Base-by-base conservation (phyloP, 108 stramenopile genomes). In the Skeletonema marinoi region DNA sequence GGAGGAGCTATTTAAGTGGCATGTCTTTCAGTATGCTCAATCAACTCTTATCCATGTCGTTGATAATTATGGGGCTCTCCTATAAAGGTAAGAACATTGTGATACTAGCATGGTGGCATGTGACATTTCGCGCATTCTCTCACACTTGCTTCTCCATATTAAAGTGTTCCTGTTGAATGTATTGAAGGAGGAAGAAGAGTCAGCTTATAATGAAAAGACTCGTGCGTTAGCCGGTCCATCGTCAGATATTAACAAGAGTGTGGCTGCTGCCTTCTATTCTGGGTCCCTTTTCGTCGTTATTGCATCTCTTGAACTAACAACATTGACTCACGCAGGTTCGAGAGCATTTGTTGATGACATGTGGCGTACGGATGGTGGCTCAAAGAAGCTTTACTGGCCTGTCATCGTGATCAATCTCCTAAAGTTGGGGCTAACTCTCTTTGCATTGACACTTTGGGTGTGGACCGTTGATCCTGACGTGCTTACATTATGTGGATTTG, bases 61-160 rank as follows among this genome's bases (percentile, higher is more conserved):
- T 77, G 13, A 77, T 77, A 31, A 38, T 61, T n/a, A 72, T 77
- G 17, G 76, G 70, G 4, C 21, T 77, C 50, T 72, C 67, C 12
- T 77, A 64, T 60, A 77, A 46, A 46, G 41, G 41, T 42, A 42
- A 3, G 41, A 13, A 13, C 41, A 42, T 42, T 42, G 11, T 42
- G 12, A 13, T 13, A 42, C 6, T 36, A 6, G 6, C 11, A 42
- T 14, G 41, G 1, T 42, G 12, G 41, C 41, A 42, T 42, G 11
- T 42, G 12, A 3, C 12, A 42, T 42, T 42, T 13, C 14, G 14
- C 41, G 3, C 41, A 42, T 12, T 42, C 41, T 42, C 41, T 42
- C 41, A 42, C 41, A 42, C 11, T 13, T 13, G 41, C 12, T 1
- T 42, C 10, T 42, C 12, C 13, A 42, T 13, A 42, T 13, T 12